These are phyloP conservation scores for Fusarium sp. DNA, from an alignment of 2,329 filamentous ascomycete species.

Conservation along the genomic window DNA sequence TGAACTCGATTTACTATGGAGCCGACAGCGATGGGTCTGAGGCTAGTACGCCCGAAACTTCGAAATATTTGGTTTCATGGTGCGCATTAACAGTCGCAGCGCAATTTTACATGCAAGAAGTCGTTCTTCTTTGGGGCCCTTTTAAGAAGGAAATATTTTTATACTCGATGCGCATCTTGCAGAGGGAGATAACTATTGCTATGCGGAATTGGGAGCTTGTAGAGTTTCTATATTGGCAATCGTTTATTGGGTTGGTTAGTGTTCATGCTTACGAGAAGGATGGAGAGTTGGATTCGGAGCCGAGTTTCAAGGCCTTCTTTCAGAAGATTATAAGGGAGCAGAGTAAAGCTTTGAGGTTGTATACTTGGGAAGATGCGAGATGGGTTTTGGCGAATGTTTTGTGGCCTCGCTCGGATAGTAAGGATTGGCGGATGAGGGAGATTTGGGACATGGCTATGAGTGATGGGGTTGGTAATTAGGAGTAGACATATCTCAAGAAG, in stretches of 20 bases:
- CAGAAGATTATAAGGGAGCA: background rate
- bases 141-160: background rate
- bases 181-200: background rate
- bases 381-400: background rate
- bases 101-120: constrained; percentile 10
- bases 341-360: background rate
- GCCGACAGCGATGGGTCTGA: fast-evolving
- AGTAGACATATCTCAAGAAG: fast-evolving
- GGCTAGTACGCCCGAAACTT: background rate
- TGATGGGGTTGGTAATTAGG: background rate
- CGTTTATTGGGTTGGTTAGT: background rate
- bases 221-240: background rate
- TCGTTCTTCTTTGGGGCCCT: background rate
- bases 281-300: background rate
- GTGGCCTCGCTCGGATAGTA: background rate
- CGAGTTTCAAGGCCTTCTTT: background rate
- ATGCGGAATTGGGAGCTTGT: background rate
- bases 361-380: background rate
- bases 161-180: background rate
- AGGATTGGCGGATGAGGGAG: background rate
- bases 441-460: background rate
- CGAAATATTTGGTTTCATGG: constrained; percentile 1
- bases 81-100: background rate
- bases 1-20: background rate
- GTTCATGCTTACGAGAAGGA: background rate